These are phyloP conservation scores for Allomyces macrogynus DNA, from an alignment of 192 early-diverging fungal species.

Conservation along the genomic window DNA sequence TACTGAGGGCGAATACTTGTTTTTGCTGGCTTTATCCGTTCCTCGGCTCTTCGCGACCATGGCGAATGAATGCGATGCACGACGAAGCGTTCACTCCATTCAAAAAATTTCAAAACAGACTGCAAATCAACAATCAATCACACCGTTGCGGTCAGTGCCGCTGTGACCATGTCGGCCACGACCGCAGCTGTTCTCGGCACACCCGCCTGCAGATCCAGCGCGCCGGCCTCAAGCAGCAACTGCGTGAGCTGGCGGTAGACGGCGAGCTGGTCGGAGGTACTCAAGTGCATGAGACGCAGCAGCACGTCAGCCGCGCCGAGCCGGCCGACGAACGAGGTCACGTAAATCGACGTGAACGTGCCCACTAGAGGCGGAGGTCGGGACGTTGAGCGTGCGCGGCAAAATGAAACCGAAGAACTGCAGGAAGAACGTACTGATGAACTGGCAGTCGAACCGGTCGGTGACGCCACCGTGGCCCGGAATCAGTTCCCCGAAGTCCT, in stretches of 20 bases:
- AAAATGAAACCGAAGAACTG: constrained; percentile 26
- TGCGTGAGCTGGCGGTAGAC: background rate
- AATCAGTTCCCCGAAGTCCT: constrained; percentile 91
- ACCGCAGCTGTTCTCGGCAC: too few species aligned
- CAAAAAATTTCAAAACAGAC: too few species aligned
- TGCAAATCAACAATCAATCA: too few species aligned
- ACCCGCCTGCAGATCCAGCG: background rate
- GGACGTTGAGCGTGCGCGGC: constrained; percentile 74
- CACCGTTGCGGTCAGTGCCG: too few species aligned
- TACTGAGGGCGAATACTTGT: too few species aligned
- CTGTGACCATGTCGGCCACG: too few species aligned
- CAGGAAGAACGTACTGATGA: constrained; percentile 28
- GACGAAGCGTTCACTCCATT: too few species aligned
- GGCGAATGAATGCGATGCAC: too few species aligned
- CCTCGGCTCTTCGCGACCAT: too few species aligned
- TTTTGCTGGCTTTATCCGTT: too few species aligned
- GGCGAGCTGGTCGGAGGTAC: background rate
- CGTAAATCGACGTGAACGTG: background rate
- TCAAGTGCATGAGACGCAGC: background rate
- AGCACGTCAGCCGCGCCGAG: background rate
- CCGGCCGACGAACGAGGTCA: background rate
- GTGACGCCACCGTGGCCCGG: constrained; percentile 95
- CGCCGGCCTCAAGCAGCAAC: background rate
- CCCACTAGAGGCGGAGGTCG: constrained; percentile 13
- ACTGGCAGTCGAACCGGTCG: constrained; percentile 96